Evolutionary conservation across 441 rosid species (phyloP), one percentile per base, ranked within the genome.

Genomic region (Euphorbia corollata): DNA sequence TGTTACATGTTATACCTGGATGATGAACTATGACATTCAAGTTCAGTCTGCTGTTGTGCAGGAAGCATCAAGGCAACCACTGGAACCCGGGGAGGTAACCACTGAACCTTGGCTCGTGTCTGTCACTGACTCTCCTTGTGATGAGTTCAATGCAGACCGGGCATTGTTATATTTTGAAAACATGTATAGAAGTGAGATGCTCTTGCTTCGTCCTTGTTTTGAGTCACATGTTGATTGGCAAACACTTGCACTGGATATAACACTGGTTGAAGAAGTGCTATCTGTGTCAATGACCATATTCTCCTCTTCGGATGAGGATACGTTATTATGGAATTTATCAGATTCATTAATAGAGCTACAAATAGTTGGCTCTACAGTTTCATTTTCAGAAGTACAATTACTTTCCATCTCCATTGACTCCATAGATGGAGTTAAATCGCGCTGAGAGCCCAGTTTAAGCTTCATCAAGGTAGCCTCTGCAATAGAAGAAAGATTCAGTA

Each of bases 401-500:
- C 58, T 53, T 54, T 72, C 86, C 47, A 57, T 73, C 18, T 63
- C 80, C 51, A 45, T 55, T 7, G 51, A 43, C 16, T 50, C 74
- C 51, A 55, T 71, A 1, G 68, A 34, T 1, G 64, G 53, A 0
- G 72, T 39, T 32, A 59, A 66, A 19, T 70, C 83, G 0, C 80
- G 79, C 59, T 69, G 86, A 65, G 96, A 84, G 54, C 96, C 97
- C 62, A 65, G 72, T 75, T 83, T 87, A 48, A 91, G 96, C 91
- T 85, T 91, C 68, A 86, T 61, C 50, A 91, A 75, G 16, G 97
- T 91, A 20, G 87, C 73, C 77, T 91, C 96, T 88, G 86, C 78
- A 74, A 34, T 50, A 61, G 9, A 54, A 61, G 15, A 36, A 45
- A 24, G 48, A 20, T 38, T 22, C 0, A 7, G 19, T 20, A 53